A percentile compares a stretch with the other conserved stretches of the same genome.
Evolutionary conservation across 257 asterid species (phyloP).

Genomic region (Solanum neorickii): DNA sequence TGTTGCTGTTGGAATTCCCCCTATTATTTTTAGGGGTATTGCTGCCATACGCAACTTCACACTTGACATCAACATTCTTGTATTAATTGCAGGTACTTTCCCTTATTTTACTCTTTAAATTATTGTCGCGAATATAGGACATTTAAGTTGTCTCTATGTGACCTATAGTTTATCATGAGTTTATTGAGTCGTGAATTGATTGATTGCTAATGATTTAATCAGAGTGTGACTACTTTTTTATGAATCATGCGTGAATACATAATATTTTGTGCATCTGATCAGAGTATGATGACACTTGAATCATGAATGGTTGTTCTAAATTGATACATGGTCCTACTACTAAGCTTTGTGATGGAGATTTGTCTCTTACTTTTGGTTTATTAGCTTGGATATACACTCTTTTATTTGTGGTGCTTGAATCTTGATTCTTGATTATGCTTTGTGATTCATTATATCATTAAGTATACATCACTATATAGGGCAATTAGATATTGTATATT

Average conservation of each 20-base stretch:
- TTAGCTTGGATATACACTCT: background rate
- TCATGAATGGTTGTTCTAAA: background rate
- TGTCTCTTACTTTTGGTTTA: background rate
- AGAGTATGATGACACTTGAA: background rate
- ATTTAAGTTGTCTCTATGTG: background rate
- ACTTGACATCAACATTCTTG: conserved; percentile 66
- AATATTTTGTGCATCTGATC: background rate
- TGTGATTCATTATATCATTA: background rate
- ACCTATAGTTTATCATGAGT: background rate
- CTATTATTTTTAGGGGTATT: conserved; percentile 34
- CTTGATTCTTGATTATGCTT: background rate
- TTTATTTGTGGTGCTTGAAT: background rate
- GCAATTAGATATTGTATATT: background rate
- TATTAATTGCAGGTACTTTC: conserved; percentile 53
- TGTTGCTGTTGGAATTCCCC: conserved; percentile 49
- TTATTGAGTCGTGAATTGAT: background rate
- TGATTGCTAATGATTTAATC: background rate
- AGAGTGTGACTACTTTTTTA: background rate
- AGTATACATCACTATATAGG: background rate
- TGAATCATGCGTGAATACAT: background rate
- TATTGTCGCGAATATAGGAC: background rate
- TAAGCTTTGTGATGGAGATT: background rate
- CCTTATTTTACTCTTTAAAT: background rate
- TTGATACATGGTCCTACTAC: background rate
- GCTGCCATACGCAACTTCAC: conserved; percentile 34